Base-by-base conservation (phyloP, 164 flowering plant genomes). In the Dillenia turbinata region DNA sequence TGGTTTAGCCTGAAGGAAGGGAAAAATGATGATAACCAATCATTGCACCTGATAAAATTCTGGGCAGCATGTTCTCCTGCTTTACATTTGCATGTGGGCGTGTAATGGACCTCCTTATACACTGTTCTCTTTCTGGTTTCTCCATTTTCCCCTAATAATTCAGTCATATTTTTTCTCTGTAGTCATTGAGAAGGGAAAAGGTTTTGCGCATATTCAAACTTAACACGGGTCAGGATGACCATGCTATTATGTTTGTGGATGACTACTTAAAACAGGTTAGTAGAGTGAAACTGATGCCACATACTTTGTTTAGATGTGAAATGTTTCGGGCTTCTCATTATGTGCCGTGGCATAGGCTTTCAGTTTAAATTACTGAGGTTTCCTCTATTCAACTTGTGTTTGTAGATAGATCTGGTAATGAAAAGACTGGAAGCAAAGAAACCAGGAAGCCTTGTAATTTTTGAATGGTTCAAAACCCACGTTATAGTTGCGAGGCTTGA, bases 181-280 rank as follows among this genome's bases (percentile, higher is more conserved):
- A 86, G 98, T 76, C 81, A 47, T 62, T 94, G 60, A 83, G 73
- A 75, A 73, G 86, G 77, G 92, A 85, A 15, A 85, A 76, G 61
- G 68, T 83, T 63, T 9, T 91, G 63, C 86, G 92, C 22, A 59
- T 88, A 65, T 94, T 91, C 71, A 94, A 94, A 66, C 75, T 94
- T 62, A 91, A 88, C 64, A 89, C 93, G 17, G 97, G 99, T 50
- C 99, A 91, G 71, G 97, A 94, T 73, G 99, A 94, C 73, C 89
- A 94, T 77, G 96, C 92, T 40, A 71, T 94, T 52, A 88, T 91
- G 96, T 85, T 94, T 66, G 70, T 82, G 66, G 96, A 91, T 66
- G 93, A 94, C 72, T 89, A 86, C 77, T 49, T 91, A 43, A 81
- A 67, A 44, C 96, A 89, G 97, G 97, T 89, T 68, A 10, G 72